Evolutionary conservation across 163 green algal genomes (phyloP), one percentile per base, ranked within the genome.

Genomic region (Coccomyxa subellipsoidea): DNA sequence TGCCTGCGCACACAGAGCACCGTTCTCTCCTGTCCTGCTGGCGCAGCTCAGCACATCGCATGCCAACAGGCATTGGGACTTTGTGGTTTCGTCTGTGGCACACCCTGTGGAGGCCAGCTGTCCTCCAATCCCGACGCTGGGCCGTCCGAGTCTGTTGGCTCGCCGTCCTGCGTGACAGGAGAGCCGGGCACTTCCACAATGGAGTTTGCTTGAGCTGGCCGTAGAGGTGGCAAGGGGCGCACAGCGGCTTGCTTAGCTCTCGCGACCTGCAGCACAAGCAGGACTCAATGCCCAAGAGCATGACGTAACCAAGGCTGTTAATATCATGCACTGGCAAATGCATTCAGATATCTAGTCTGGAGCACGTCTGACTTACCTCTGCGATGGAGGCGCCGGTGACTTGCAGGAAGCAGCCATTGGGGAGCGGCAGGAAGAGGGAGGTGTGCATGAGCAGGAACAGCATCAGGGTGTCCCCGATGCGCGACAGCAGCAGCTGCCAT

Each of bases 381-480:
- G 81, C 34, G 4, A 91, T 82, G n/a, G 87, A 77, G n/a, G 37
- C 47, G 4, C 88, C 93, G 6, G 85, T 84, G 32, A 96, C 69
- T 84, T 97, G 93, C 78, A 96, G 82, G 83, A 88, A 93, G 82
- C 89, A 92, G 34, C 86, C 82, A 77, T 90, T 91, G 38, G 84
- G 66, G 34, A 96, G 82, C 6, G 83, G 87, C 15, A 83, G 25
- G 79, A 97, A 97, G 15, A 96, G 69, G 37, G 83, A 81, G 29
- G 72, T 70, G 75, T 95, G 85, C 36, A 91, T 86, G 76, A 97
- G 90, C 77, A 97, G 88, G 77, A 91, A 84, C 71, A 94, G 86
- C 93, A 97, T 93, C 2, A 95, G 35, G 2, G 86, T 88, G 77
- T 96, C 92, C 0, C 93, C 94, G 15, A 95, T 89, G 15, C 90